A percentile compares a stretch with the other conserved stretches of the same genome.
phyloP scores from a whole-genome alignment of 108 stramenopile species.

The Discostella pseudostelligera region DNA sequence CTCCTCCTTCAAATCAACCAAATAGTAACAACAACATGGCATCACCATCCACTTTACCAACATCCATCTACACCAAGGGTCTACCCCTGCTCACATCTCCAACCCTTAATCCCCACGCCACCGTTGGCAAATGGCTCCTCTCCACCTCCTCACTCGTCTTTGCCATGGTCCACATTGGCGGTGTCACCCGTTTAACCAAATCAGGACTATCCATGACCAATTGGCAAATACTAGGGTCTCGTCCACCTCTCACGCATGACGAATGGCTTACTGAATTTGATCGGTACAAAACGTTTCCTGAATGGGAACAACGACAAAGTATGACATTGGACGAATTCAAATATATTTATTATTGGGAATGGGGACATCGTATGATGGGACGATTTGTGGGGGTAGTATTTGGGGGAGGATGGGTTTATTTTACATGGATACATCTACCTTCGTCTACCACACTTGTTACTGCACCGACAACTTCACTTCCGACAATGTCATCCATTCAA shows the following conservation, averaged over 20 bases:
- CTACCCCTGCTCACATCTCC: constrained; percentile 57
- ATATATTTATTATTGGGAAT: constrained; percentile 98
- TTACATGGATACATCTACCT: constrained; percentile 61
- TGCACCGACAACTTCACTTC: constrained; percentile 2
- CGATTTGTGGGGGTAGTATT: constrained; percentile 89
- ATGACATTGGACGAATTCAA: constrained; percentile 99
- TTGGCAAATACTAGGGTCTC: constrained; percentile 89
- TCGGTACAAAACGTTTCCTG: constrained; percentile 96
- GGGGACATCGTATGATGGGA: constrained; percentile 98
- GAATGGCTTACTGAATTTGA: constrained; percentile 96
- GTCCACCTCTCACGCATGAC: constrained; percentile 78
- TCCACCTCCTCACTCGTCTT: constrained; percentile 87
- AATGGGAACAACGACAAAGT: constrained; percentile 89
- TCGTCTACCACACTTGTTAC: not conserved
- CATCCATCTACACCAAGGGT: constrained; percentile 48
- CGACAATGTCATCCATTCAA: not conserved
- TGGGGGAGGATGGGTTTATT: constrained; percentile 86
- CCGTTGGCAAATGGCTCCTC: constrained; percentile 90
- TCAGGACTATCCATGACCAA: constrained; percentile 97
- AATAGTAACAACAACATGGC: not conserved
- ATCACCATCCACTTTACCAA: constrained; percentile 4
- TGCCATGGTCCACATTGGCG: constrained; percentile 98
- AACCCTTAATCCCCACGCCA: constrained; percentile 68
- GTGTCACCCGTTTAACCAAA: constrained; percentile 94
- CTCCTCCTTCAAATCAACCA: not conserved